Conservation (phyloP, 805 yeast species). For the Lipomyces lipofer region DNA sequence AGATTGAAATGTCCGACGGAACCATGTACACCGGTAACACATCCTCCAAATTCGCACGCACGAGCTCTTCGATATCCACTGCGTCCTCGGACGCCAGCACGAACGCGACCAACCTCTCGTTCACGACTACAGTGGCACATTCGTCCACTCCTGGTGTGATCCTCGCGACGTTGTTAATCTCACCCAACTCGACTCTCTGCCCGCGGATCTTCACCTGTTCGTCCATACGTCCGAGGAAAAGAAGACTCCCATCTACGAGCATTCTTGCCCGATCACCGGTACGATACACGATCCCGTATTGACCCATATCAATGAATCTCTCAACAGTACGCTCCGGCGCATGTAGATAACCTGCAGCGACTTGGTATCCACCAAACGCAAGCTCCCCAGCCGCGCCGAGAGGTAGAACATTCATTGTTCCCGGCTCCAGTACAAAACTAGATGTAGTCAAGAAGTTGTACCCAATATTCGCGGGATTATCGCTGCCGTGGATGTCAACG, state of each 20-base stretch:
- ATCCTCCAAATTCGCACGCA: neutral
- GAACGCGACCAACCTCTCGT: slow-evolving; percentile 5
- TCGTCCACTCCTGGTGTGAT: slow-evolving; percentile 13
- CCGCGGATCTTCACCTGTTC: slow-evolving; percentile 38
- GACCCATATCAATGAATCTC: slow-evolving; percentile 18
- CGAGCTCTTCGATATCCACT: neutral
- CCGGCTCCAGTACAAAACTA: slow-evolving; percentile 20
- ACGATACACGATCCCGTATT: slow-evolving; percentile 22
- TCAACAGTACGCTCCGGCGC: slow-evolving; percentile 29
- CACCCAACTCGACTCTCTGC: slow-evolving; percentile 37
- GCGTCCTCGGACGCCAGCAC: neutral
- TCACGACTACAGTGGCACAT: slow-evolving; percentile 15
- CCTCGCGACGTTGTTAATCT: slow-evolving; percentile 29
- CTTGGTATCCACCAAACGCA: slow-evolving; percentile 36
- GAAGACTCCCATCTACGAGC: slow-evolving; percentile 32
- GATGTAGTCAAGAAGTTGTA: slow-evolving; percentile 27
- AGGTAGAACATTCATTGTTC: slow-evolving; percentile 7
- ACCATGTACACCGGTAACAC: slow-evolving; percentile 32
- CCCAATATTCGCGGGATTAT: slow-evolving; percentile 30
- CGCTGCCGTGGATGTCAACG: slow-evolving; percentile 8
- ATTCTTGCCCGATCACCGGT: slow-evolving; percentile 35
- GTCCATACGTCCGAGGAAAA: slow-evolving; percentile 36
- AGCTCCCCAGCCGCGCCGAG: slow-evolving; percentile 36
- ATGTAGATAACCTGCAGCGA: slow-evolving; percentile 35
- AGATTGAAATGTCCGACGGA: slow-evolving; percentile 20